A percentile compares a stretch with the other conserved stretches of the same genome.
Evolutionary conservation across 257 asterid genomes (phyloP).

Genomic region (Solanum corneliomulleri): DNA sequence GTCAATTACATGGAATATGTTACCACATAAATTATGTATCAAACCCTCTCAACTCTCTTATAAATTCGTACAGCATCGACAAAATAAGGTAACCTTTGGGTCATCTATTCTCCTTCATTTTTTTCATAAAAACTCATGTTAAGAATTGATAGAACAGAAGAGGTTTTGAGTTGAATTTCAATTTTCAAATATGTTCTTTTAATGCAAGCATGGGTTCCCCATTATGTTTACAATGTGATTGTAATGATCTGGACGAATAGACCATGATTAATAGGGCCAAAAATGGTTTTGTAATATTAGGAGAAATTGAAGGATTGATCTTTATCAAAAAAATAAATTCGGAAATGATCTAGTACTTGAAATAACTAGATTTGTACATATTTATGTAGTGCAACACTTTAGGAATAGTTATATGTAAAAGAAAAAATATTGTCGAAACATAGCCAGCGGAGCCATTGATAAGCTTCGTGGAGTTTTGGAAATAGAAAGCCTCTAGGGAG

Average conservation of each 20-base stretch:
- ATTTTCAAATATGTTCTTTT: too few species aligned
- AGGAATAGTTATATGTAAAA: too few species aligned
- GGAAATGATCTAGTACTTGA: background rate
- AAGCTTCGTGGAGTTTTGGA: too few species aligned
- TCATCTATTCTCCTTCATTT: background rate
- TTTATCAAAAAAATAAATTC: too few species aligned
- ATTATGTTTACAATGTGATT: background rate
- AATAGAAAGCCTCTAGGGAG: too few species aligned
- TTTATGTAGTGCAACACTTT: too few species aligned
- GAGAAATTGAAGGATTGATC: background rate
- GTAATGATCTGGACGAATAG: background rate
- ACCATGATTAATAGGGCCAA: too few species aligned
- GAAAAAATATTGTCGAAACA: too few species aligned
- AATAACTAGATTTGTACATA: background rate
- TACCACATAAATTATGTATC: background rate
- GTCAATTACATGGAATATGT: background rate
- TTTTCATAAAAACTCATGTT: background rate
- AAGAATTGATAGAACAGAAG: background rate
- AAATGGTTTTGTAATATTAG: too few species aligned
- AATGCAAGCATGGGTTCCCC: background rate
- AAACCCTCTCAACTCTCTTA: background rate
- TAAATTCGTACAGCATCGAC: background rate
- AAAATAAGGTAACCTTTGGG: background rate
- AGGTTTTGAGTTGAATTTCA: background rate
- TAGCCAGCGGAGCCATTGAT: too few species aligned